These are phyloP conservation scores for Corynascus novoguineensis DNA, from an alignment of 495 filamentous ascomycete species.

Conservation along the genomic window DNA sequence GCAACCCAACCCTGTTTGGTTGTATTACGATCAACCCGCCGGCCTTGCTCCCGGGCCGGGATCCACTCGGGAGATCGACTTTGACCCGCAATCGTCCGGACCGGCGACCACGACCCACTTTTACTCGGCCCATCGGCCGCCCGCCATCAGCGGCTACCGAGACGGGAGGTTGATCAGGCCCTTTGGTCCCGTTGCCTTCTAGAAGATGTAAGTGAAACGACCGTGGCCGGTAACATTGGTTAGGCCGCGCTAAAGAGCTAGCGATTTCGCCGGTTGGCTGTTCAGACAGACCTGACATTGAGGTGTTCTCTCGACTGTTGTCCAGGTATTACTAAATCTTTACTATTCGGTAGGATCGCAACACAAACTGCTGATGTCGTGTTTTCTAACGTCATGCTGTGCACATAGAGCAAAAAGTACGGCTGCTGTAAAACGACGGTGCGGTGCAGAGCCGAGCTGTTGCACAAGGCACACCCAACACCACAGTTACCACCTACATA, in stretches of 20 bases:
- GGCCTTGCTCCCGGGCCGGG: background rate
- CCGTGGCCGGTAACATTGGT: too few species aligned
- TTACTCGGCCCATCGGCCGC: background rate
- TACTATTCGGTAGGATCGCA: background rate
- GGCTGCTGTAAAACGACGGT: background rate
- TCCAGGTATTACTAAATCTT: too few species aligned
- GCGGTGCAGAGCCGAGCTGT: background rate
- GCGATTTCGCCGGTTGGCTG: too few species aligned
- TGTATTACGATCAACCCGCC: background rate
- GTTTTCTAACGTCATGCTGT: background rate
- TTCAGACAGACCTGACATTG: too few species aligned
- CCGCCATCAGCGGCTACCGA: background rate
- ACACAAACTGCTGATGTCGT: background rate
- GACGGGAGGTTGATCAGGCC: too few species aligned
- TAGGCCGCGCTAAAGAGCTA: too few species aligned
- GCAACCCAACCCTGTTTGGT: background rate
- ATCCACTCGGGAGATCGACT: background rate
- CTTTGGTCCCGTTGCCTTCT: too few species aligned
- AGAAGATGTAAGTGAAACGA: too few species aligned
- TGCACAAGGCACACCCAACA: too few species aligned
- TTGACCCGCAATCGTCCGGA: background rate
- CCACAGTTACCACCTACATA: too few species aligned
- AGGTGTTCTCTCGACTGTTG: too few species aligned
- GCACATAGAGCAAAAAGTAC: background rate
- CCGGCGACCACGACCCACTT: background rate